Evolutionary conservation across 176 grass and related monocot species (phyloP), one percentile per base, ranked within the genome.

Genomic region (Aegilops longissima): DNA sequence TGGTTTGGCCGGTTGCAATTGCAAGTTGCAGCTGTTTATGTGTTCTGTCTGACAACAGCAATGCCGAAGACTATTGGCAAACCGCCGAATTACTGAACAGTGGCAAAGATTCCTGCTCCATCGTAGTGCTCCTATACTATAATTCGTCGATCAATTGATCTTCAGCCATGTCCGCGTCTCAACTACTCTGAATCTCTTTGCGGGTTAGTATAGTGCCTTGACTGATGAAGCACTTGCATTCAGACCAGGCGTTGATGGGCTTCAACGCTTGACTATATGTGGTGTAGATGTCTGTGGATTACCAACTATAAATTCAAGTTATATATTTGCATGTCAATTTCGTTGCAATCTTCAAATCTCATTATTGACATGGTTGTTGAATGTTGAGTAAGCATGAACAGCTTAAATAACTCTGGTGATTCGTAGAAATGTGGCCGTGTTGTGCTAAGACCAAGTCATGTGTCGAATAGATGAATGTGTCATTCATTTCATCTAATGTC

Each of bases 81-180:
- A 78, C 54, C 5, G 65, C 59, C n/a, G 45, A 44, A 85, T 67
- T 58, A 83, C 52, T 25, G 12, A 24, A 74, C 25, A 36, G 35
- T 35, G 14, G 1, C 44, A 79, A 52, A 90, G 89, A 84, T 90
- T 90, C 80, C 73, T 67, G 80, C 47, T 33, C 73, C 85, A 83
- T 35, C 86, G 51, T 27, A 51, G 29, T 61, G 51, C 24, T 70
- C 40, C 47, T 69, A 39, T 59, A 58, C 17, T 78, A 85, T 59
- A 58, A 58, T 58, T 58, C 5, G 0, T 17, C 49, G 13, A 16
- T 51, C 12, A 20, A 56, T 2, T 6, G 49, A 52, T 52, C 49
- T 5, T 12, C 12, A 16, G 79, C 59, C 76, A 67, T 44, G 75
- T 65, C 54, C 54, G 18, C 54, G 18, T 58, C 18, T 58, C 17